phyloP scores from a whole-genome alignment of 2,329 filamentous ascomycete genomes.

The Colletotrichum spaethianum region DNA sequence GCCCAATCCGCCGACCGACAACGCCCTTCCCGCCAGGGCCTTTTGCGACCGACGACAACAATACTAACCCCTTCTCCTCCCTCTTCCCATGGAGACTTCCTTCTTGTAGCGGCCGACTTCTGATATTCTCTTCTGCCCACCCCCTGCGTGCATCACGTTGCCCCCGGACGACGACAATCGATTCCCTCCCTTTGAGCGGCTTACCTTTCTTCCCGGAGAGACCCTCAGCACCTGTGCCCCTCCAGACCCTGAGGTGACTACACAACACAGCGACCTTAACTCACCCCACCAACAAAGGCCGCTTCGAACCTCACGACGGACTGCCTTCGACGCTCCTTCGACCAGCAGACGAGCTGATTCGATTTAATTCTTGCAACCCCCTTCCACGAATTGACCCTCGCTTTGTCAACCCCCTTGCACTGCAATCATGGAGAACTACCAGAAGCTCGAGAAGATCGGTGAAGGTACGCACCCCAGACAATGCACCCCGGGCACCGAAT shows the following conservation, averaged over 20 bases:
- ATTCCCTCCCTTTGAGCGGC: constrained; percentile 10
- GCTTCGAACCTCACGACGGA: constrained; percentile 8
- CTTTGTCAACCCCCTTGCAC: constrained; percentile 10
- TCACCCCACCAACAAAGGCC: constrained; percentile 31
- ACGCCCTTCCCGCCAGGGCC: constrained; percentile 39
- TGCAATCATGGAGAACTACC: constrained; percentile 88
- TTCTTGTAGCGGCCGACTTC: constrained; percentile 25
- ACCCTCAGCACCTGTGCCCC: constrained; percentile 30
- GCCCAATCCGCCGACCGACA: constrained; percentile 33
- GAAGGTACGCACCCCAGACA: constrained; percentile 75
- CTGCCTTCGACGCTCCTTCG: constrained; percentile 11
- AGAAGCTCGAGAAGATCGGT: constrained; percentile 96
- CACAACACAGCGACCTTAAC: constrained; percentile 18
- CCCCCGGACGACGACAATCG: constrained; percentile 5
- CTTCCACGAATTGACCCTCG: not conserved
- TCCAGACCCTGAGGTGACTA: constrained; percentile 36
- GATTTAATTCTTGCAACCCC: not conserved
- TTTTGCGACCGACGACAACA: constrained; percentile 31
- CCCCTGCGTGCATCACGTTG: constrained; percentile 9
- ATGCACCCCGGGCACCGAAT: not conserved
- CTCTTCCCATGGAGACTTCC: constrained; percentile 23
- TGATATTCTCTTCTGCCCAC: constrained; percentile 13
- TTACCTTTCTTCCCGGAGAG: constrained; percentile 17
- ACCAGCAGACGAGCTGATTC: constrained; percentile 8
- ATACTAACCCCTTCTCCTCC: not conserved